These are phyloP conservation scores for Mariannaea sp. DNA, from an alignment of 2,329 filamentous ascomycete species.

Conservation along the genomic window DNA sequence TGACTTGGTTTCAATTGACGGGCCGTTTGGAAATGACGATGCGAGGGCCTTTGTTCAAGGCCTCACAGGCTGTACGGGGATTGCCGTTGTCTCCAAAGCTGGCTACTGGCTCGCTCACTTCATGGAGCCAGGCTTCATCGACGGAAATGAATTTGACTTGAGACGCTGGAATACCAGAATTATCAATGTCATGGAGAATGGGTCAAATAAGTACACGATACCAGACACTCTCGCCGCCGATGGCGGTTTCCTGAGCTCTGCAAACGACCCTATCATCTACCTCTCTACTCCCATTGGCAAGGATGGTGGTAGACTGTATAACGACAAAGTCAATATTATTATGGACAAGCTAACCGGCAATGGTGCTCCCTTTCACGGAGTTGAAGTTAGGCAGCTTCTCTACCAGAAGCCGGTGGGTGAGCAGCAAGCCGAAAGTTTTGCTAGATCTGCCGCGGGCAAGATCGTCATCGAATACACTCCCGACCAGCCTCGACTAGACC, in stretches of 20 bases:
- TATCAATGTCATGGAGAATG: background rate
- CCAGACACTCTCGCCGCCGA: background rate
- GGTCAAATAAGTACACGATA: background rate
- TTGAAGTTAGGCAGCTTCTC: background rate
- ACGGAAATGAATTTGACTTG: background rate
- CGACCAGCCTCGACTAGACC: background rate
- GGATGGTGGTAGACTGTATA: background rate
- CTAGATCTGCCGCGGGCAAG: slow-evolving; percentile 3
- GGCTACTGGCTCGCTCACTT: background rate
- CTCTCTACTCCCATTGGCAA: background rate
- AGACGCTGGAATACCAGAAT: background rate
- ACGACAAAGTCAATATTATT: slow-evolving; percentile 4
- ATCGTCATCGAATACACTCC: slow-evolving; percentile 7
- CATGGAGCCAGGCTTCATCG: slow-evolving; percentile 1
- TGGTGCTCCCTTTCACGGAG: slow-evolving; percentile 1
- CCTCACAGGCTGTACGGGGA: background rate
- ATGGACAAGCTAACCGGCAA: slow-evolving; percentile 7
- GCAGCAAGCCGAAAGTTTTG: background rate
- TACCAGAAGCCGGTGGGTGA: slow-evolving; percentile 8
- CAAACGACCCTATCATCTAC: background rate
- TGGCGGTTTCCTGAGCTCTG: background rate
- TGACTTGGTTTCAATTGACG: background rate
- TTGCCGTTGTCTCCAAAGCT: background rate
- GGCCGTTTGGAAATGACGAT: background rate
- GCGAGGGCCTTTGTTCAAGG: background rate